Conservation (phyloP, 768 basidiomycete species). For the Kwoniella europaea region DNA sequence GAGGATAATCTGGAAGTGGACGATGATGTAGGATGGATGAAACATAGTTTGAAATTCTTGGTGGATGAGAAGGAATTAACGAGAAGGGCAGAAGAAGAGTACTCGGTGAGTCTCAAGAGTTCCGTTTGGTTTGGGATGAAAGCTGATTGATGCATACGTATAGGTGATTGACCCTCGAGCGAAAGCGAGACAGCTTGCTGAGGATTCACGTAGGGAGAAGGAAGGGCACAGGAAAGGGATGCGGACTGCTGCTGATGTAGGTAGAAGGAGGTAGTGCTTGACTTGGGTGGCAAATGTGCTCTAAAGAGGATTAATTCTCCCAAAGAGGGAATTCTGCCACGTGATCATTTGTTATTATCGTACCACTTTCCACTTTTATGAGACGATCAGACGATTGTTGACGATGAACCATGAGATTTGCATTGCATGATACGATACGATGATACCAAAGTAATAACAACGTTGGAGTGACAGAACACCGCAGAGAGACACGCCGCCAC, state of each 20-base stretch:
- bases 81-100: constrained; percentile 56
- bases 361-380: constrained; percentile 12
- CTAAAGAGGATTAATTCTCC: neutral
- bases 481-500: neutral
- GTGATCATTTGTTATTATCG: constrained; percentile 12
- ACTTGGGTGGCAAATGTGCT: constrained; percentile 15
- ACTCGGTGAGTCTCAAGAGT: no score
- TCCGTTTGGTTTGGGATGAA: no score
- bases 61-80: constrained; percentile 54
- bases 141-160: no score
- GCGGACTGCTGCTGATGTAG: constrained; percentile 40
- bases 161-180: constrained; percentile 58
- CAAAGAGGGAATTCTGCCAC: constrained; percentile 13
- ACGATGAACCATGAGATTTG: neutral
- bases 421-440: neutral
- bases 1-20: constrained; percentile 52
- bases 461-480: no score
- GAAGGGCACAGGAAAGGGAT: constrained; percentile 29
- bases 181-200: constrained; percentile 50
- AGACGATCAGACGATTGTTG: neutral
- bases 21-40: constrained; percentile 58
- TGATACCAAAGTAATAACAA: neutral
- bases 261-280: constrained; percentile 7
- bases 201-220: constrained; percentile 29
- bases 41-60: constrained; percentile 50